Percentiles rank a stretch among this genome's conserved stretches.
Evolutionary conservation across 1,284 basidiomycete species (phyloP).

Genomic region (Erythrobasidium hasegawianum): DNA sequence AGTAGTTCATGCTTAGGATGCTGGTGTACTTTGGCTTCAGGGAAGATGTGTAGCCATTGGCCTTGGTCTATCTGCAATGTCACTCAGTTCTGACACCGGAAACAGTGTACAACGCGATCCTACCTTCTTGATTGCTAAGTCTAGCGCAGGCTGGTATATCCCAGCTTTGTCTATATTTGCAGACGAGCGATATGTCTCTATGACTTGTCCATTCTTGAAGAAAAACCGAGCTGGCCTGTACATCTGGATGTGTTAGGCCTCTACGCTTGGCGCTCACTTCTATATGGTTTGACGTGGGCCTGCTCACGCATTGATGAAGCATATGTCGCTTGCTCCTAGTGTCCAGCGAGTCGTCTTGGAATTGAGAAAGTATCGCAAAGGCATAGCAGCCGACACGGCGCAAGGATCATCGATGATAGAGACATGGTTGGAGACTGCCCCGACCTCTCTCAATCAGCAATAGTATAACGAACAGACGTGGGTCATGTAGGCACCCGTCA

Average conservation of each 20-base stretch:
- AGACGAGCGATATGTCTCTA: conserved; percentile 81
- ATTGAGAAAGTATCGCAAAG: conserved; percentile 46
- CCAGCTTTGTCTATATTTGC: conserved; percentile 55
- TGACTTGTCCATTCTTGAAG: conserved; percentile 84
- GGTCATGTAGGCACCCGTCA: conserved; percentile 30
- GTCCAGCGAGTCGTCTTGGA: conserved; percentile 72
- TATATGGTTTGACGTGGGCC: too few relatives aligned
- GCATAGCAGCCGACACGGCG: conserved; percentile 39
- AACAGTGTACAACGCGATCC: background rate
- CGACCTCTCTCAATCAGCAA: too few relatives aligned
- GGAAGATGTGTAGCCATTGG: conserved; percentile 79
- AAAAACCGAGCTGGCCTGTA: conserved; percentile 56
- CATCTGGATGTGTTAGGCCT: too few relatives aligned
- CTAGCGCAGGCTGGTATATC: conserved; percentile 82
- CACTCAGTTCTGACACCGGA: too few relatives aligned
- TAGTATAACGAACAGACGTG: too few relatives aligned
- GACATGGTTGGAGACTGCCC: conserved; percentile 34
- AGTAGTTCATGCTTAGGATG: conserved; percentile 61
- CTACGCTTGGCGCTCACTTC: too few relatives aligned
- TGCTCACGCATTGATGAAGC: conserved; percentile 78
- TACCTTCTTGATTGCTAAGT: conserved; percentile 68
- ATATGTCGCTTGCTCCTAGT: conserved; percentile 84
- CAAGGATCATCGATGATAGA: conserved; percentile 44
- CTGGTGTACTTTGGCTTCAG: conserved; percentile 89
- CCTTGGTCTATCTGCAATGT: conserved; percentile 6